Base-by-base conservation (phyloP, 345 rosid genomes). In the Corchorus capsularis region DNA sequence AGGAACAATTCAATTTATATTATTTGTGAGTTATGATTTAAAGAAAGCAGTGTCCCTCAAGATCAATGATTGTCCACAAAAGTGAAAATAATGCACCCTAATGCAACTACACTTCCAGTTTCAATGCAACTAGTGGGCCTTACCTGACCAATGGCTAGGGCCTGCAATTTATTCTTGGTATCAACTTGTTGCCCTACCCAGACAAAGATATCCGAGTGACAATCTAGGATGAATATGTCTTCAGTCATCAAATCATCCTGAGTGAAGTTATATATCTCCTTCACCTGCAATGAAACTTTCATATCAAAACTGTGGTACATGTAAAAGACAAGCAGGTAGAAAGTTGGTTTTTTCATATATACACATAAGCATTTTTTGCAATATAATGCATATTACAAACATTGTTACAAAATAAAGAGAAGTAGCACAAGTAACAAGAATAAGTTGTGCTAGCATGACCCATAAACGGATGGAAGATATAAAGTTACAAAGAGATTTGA, bases 211-310 rank as follows among this genome's bases (percentile, higher is more conserved):
- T 90, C 94, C 37, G 92, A 87, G 82, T 92, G 94, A 85, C 92
- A 86, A 89, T 96, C 92, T 79, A 96, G 90, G 83, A 96, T 86
- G 85, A 89, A 92, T 78, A 92, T 90, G 81, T 96, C 99, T 86
- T 96, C 99, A 5, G 99, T 94, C 99, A 96, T 92, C 86, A 96
- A 80, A 88, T 96, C 98, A 81, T 96, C 99, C 84, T 94, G 98
- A 53, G 90, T 79, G 76, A 92, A 96, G 86, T 84, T 96, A 76
- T 92, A 87, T 73, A 94, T 91, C 88, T 96, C 99, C 41, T 84
- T 86, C 76, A 85, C 99, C 99, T 96, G 89, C 73, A 81, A 79
- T 20, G 69, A 82, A 77, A 72, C 19, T 66, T 27, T 65, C 57
- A 71, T 54, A 49, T 69, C 70, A 75, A 66, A 65, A 43, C 47